Evolutionary conservation across 306 rosid genomes (phyloP).

Genomic region (Castanopsis chinensis): DNA sequence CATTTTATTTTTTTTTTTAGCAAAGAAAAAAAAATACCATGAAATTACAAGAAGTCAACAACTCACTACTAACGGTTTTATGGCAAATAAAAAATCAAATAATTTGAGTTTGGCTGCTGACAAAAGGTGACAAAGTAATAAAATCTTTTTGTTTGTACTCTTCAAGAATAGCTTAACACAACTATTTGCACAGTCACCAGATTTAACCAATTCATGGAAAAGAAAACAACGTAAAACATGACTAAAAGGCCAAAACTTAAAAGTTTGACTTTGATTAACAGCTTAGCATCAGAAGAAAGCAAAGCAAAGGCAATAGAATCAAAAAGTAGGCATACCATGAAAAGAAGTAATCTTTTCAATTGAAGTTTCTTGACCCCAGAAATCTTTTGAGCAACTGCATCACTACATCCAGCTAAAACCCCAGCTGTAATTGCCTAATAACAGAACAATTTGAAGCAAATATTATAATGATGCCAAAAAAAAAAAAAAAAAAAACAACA

Average conservation of each 20-base stretch:
- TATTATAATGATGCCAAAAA: too few relatives aligned
- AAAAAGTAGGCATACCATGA: conserved; percentile 46
- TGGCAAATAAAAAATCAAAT: not conserved
- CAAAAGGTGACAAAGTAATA: not conserved
- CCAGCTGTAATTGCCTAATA: conserved; percentile 87
- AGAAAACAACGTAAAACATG: not conserved
- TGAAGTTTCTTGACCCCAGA: conserved; percentile 88
- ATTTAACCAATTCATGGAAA: not conserved
- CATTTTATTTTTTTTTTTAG: conserved; percentile 10
- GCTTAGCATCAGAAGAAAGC: not conserved
- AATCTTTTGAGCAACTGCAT: conserved; percentile 82
- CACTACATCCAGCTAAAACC: conserved; percentile 76
- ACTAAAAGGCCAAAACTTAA: not conserved
- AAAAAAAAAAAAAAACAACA: too few relatives aligned
- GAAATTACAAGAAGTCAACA: not conserved
- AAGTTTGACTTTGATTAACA: too few relatives aligned
- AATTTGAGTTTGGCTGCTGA: not conserved
- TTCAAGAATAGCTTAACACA: not conserved
- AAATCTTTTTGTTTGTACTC: not conserved
- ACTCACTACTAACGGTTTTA: not conserved
- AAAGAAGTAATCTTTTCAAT: conserved; percentile 67
- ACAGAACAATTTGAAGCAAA: conserved; percentile 15
- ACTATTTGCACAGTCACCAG: not conserved
- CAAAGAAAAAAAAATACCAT: not conserved
- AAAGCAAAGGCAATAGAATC: not conserved